phyloP scores from a whole-genome alignment of 2,329 filamentous ascomycete genomes.

The Tolypocladium sp. region DNA sequence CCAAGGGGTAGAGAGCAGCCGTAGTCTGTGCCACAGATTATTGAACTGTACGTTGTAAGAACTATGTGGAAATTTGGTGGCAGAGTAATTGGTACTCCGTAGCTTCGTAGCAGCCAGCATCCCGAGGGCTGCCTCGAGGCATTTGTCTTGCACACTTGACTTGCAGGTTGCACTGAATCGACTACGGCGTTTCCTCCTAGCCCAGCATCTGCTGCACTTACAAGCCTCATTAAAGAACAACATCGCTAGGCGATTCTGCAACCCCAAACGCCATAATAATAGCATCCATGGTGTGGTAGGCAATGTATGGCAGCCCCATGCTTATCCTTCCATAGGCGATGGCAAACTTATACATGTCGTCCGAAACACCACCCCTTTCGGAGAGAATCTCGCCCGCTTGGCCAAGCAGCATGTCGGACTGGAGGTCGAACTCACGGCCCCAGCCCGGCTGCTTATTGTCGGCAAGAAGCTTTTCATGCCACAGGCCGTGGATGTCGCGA shows the following conservation, averaged over 20 bases:
- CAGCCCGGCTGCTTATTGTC: constrained; percentile 3
- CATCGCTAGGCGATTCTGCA: neutral
- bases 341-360: constrained; percentile 5
- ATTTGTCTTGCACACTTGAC: too few species aligned
- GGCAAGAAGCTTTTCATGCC: constrained; percentile 2
- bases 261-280: constrained; percentile 3
- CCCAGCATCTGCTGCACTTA: too few species aligned
- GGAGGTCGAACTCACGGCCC: constrained; percentile 2
- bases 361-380: neutral
- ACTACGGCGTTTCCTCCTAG: neutral
- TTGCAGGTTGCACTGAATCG: too few species aligned
- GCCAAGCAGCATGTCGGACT: constrained; percentile 1
- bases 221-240: too few species aligned
- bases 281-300: constrained; percentile 4
- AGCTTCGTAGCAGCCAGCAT: too few species aligned
- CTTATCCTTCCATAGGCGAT: constrained; percentile 5
- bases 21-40: too few species aligned
- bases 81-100: too few species aligned
- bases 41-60: too few species aligned
- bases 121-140: too few species aligned
- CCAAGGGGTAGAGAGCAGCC: too few species aligned
- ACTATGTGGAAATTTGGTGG: too few species aligned
- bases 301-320: constrained; percentile 4
- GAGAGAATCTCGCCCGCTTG: constrained; percentile 3
- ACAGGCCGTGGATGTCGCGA: constrained; percentile 1